Evolutionary conservation across 2,329 filamentous ascomycete species (phyloP).

Genomic region (Exophiala spinifera): DNA sequence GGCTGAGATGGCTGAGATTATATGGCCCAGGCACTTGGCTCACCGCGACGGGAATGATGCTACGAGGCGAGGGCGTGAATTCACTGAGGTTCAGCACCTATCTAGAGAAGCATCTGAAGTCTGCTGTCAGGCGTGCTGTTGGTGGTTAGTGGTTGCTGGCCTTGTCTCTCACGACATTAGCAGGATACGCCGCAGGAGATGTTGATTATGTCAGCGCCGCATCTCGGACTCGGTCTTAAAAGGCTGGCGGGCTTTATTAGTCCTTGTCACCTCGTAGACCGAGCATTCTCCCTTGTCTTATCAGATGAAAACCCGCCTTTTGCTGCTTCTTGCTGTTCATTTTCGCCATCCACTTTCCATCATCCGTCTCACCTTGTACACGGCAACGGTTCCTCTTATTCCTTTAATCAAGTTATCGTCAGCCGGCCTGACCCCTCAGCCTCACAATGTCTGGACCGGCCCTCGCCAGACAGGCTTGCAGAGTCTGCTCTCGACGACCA

Average conservation of each 20-base stretch:
- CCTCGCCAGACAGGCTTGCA: conserved; percentile 72
- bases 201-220: too few relatives aligned
- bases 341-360: not conserved
- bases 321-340: not conserved
- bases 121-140: too few relatives aligned
- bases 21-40: not conserved
- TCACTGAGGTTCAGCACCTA: too few relatives aligned
- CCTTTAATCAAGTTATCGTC: conserved; percentile 4
- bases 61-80: too few relatives aligned
- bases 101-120: too few relatives aligned
- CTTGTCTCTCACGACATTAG: too few relatives aligned
- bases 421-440: conserved; percentile 15
- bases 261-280: too few relatives aligned
- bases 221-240: too few relatives aligned
- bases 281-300: not conserved
- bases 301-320: conserved; percentile 4
- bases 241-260: too few relatives aligned
- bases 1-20: not conserved
- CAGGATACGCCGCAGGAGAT: too few relatives aligned
- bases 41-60: not conserved
- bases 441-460: conserved; percentile 61
- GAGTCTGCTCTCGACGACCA: conserved; percentile 53
- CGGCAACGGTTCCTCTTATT: not conserved
- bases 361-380: not conserved
- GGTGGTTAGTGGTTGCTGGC: too few relatives aligned